Evolutionary conservation across 805 yeast species (phyloP), one percentile per base, ranked within the genome.

Genomic region (Teunomyces gatunensis): DNA sequence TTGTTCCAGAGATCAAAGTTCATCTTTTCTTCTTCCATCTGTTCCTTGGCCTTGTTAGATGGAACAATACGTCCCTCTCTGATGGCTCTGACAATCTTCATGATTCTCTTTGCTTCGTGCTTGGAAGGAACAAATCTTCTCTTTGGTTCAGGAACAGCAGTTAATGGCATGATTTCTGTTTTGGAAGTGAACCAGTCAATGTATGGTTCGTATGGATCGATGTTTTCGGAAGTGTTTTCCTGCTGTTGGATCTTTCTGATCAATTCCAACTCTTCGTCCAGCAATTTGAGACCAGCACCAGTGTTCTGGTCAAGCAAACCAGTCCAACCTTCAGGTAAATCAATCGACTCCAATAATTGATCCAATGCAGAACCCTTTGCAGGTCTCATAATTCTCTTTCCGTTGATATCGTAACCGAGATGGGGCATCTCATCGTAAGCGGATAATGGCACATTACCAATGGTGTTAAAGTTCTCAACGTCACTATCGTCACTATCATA

Each of bases 381-480:
- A 10, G 99, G 99, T 67, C 99, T 83, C 98, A 94, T 92, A 62
- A 94, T 91, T 63, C 99, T 82, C 65, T 91, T 92, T 60, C 99
- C 99, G 64, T 94, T 94, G 59, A 94, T 91, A 65, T 89, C 92
- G 67, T 94, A 94, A 48, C 99, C 98, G 50, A 94, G 83, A 64
- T 94, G 99, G 1, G 99, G 99, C 84, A 86, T 87, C 67, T 91
- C 96, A 47, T 94, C 99, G 64, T 94, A 94, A 1, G 96, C 96
- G 15, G 92, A 80, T 17, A 94, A 61, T 44, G 99, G 98, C 48
- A 94, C 80, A 63, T 94, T 89, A 43, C 99, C 99, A 56, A 94
- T 88, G 3, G 97, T 89, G 69, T 94, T 94, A 56, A 70, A 71
- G 36, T 76, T 74, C 52, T 89, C 95, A 52, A 82, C 79, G 61